These are phyloP conservation scores for Sambucus nigra DNA, from an alignment of 129 eudicot genomes.

Conservation along the genomic window DNA sequence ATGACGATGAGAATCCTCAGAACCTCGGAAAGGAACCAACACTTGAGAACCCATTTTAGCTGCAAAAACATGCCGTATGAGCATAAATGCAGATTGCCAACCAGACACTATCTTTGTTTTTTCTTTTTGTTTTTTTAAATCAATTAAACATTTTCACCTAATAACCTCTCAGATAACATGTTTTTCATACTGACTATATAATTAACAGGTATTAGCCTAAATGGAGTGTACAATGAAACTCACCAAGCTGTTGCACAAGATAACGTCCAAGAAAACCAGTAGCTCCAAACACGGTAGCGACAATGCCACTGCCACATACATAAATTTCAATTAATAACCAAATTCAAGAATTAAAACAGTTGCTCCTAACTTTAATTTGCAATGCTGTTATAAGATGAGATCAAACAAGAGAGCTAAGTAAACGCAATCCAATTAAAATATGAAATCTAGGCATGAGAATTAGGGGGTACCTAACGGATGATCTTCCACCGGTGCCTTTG, in stretches of 20 bases:
- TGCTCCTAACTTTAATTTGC: neutral
- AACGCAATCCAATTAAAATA: neutral
- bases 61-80: slow-evolving; percentile 20
- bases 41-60: slow-evolving; percentile 99
- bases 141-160: slow-evolving; percentile 3
- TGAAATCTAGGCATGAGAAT: neutral
- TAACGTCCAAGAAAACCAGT: slow-evolving; percentile 98
- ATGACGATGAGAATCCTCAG: slow-evolving; percentile 94
- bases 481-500: slow-evolving; percentile 98
- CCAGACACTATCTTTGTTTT: no score
- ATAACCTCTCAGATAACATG: neutral
- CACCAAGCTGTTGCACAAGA: slow-evolving; percentile 92
- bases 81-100: slow-evolving; percentile 13
- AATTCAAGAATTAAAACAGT: neutral
- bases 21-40: slow-evolving; percentile 92
- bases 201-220: neutral
- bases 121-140: no score
- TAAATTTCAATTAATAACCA: neutral
- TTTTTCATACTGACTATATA: neutral
- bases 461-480: slow-evolving; percentile 67
- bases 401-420: neutral
- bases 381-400: neutral
- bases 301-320: slow-evolving; percentile 64
- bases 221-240: slow-evolving; percentile 12
- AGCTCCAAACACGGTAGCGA: slow-evolving; percentile 94